Evolutionary conservation across 2,329 filamentous ascomycete genomes (phyloP).

Genomic region (Calonectria pteridis): DNA sequence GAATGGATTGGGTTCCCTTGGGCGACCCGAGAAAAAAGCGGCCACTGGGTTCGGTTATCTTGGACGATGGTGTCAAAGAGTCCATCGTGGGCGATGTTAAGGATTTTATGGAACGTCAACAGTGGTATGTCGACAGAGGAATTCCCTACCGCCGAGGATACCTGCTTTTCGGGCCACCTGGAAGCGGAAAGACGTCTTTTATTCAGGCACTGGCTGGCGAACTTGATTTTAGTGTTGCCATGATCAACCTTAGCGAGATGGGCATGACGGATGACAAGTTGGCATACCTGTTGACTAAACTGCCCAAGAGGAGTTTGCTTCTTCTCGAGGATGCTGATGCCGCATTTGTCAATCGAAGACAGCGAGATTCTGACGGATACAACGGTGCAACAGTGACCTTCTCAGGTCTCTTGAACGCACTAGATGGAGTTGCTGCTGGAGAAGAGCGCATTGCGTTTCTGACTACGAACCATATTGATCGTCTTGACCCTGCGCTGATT

Average conservation of each 20-base stretch:
- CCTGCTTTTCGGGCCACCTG: slow-evolving; percentile 88
- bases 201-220: slow-evolving; percentile 96
- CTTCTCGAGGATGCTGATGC: slow-evolving; percentile 93
- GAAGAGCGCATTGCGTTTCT: slow-evolving; percentile 95
- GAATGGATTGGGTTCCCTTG: slow-evolving; percentile 86
- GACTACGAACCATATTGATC: slow-evolving; percentile 94
- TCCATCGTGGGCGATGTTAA: slow-evolving; percentile 82
- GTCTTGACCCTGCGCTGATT: slow-evolving; percentile 89
- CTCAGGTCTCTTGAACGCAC: slow-evolving; percentile 86
- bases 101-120: slow-evolving; percentile 82
- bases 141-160: slow-evolving; percentile 94
- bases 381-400: slow-evolving; percentile 92
- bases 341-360: slow-evolving; percentile 85
- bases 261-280: slow-evolving; percentile 91
- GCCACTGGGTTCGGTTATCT: slow-evolving; percentile 87
- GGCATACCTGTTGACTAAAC: slow-evolving; percentile 86
- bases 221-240: slow-evolving; percentile 91
- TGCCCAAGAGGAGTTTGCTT: slow-evolving; percentile 85
- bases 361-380: slow-evolving; percentile 85
- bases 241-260: slow-evolving; percentile 90
- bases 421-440: slow-evolving; percentile 93
- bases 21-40: slow-evolving; percentile 89
- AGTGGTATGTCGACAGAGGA: slow-evolving; percentile 95
- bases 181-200: slow-evolving; percentile 94
- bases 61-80: slow-evolving; percentile 88